Evolutionary conservation across 1,139 yeast species (phyloP).

Genomic region (Yamadazyma dendronema): DNA sequence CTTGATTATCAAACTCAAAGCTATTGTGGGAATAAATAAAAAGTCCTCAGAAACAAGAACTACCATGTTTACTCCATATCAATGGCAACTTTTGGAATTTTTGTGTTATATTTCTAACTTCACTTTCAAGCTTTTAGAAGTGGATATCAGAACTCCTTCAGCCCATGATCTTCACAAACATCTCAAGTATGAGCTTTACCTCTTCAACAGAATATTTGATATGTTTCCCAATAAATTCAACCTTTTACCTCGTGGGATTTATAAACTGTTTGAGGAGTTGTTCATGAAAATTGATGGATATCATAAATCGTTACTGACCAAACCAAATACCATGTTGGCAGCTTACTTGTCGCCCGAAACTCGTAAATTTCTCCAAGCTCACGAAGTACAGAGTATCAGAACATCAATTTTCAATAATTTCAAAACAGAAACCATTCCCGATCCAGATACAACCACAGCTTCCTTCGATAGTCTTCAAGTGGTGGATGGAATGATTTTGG

Average conservation of each 20-base stretch:
- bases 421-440: background rate
- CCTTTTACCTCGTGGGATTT: slow-evolving; percentile 10
- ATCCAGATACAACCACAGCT: background rate
- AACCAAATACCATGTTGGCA: slow-evolving; percentile 19
- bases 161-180: slow-evolving; percentile 10
- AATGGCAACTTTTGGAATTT: slow-evolving; percentile 17
- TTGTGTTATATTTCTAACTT: slow-evolving; percentile 10
- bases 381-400: slow-evolving; percentile 18
- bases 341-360: slow-evolving; percentile 29
- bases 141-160: slow-evolving; percentile 1
- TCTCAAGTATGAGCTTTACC: slow-evolving; percentile 13
- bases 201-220: slow-evolving; percentile 13
- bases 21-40: slow-evolving; percentile 3
- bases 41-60: background rate
- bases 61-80: slow-evolving; percentile 6
- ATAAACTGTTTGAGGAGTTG: slow-evolving; percentile 12
- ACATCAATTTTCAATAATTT: background rate
- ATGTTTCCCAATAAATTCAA: slow-evolving; percentile 11
- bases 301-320: slow-evolving; percentile 12
- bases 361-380: slow-evolving; percentile 22
- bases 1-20: slow-evolving; percentile 5
- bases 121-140: slow-evolving; percentile 9
- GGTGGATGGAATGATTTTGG: slow-evolving; percentile 26
- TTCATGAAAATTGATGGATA: slow-evolving; percentile 9
- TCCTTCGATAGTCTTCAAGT: slow-evolving; percentile 13